Base-by-base conservation (phyloP, 2,329 filamentous ascomycete genomes). In the Neurospora sp. region DNA sequence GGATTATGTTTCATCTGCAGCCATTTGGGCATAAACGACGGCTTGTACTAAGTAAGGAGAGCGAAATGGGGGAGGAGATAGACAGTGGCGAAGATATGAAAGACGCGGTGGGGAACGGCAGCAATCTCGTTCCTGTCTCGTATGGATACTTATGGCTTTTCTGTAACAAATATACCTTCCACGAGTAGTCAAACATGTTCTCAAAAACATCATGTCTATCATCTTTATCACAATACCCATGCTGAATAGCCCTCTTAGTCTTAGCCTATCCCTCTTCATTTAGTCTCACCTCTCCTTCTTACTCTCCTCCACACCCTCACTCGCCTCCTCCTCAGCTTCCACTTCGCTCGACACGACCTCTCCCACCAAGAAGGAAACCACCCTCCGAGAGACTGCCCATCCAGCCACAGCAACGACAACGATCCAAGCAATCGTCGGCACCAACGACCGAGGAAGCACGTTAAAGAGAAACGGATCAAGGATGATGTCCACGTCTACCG, bases 391-490 rank as follows among this genome's bases (percentile, higher is more conserved):
- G n/a, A 84, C 75, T 69, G 83, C 79, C 79, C 80, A 84, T 3
- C 82, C 82, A 43, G 78, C 73, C 36, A 80, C 72, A n/a, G 88
- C 87, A 69, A 97, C 85, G 3, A 86, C 74, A 4, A 85, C 75
- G 69, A 96, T 84, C 79, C 93, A 97, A 42, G 81, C 82, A 13
- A 87, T 87, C 1, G 91, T 95, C 23, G 92, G 89, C 28, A 91
- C 76, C 17, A 98, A 82, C 4, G 93, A 97, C 68, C 84, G 84
- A 13, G 96, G 96, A 68, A 98, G 84, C 17, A 93, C 77, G 81
- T 96, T 96, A 76, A 90, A 81, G 52, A 96, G 72, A 77, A 90
- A 98, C 0, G 93, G 93, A 79, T 98, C 96, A 33, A 99, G 87
- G 76, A 97, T 91, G 79, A 89, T 80, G 75, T 99, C 95, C 68